Evolutionary conservation across 129 eudicot genomes (phyloP).

Genomic region (Chrysanthemum seticuspe): DNA sequence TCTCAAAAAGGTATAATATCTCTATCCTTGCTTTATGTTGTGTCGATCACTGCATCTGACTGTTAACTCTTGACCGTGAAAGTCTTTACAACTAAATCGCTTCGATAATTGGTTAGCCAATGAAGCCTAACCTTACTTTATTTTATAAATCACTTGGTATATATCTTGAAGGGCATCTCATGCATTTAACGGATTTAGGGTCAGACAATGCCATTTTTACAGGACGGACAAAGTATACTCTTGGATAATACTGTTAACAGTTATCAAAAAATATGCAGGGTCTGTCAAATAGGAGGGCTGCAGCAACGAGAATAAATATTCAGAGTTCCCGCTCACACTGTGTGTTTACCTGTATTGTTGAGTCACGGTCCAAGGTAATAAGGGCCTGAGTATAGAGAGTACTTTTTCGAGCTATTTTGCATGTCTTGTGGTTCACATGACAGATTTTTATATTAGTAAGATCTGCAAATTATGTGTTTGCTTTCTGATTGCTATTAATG

Average conservation of each 20-base stretch:
- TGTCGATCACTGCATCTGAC: not conserved
- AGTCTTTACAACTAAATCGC: too few species aligned
- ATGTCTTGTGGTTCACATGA: not conserved
- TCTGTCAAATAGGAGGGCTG: constrained; percentile 75
- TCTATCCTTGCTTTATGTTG: too few species aligned
- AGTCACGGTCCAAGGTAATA: constrained; percentile 91
- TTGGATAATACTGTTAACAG: not conserved
- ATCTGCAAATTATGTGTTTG: not conserved
- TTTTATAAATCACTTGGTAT: not conserved
- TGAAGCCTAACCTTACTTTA: not conserved
- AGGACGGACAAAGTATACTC: not conserved
- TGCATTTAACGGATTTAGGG: too few species aligned
- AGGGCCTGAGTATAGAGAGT: too few species aligned
- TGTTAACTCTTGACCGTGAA: too few species aligned
- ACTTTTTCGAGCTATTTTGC: too few species aligned
- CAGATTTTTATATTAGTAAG: not conserved
- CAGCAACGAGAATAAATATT: constrained; percentile 75
- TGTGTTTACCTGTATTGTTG: constrained; percentile 96
- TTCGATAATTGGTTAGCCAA: not conserved
- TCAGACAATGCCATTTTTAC: not conserved
- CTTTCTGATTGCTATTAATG: not conserved
- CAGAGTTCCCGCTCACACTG: constrained; percentile 98
- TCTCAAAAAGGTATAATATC: constrained; percentile 59
- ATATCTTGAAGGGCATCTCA: not conserved
- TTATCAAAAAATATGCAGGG: constrained; percentile 51